Evolutionary conservation across 176 grass and related monocot species (phyloP).

Genomic region (Tuctoria greenei): DNA sequence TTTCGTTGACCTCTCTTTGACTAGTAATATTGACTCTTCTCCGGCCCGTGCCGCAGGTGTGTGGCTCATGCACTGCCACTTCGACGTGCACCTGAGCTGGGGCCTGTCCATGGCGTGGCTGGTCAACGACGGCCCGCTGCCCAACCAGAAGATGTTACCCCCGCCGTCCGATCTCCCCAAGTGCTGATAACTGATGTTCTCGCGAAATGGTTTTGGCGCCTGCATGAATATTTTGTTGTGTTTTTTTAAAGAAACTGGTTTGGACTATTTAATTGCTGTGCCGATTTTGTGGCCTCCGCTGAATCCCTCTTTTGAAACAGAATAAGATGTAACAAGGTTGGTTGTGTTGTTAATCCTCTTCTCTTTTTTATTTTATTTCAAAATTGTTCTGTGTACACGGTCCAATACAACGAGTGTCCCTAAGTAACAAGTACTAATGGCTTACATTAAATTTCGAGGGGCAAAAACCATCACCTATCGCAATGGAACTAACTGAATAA

Average conservation of each 20-base stretch:
- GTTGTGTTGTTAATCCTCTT: neutral
- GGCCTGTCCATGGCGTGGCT: slow-evolving; percentile 76
- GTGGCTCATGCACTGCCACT: slow-evolving; percentile 80
- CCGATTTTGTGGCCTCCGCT: slow-evolving; percentile 28
- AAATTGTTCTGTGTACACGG: slow-evolving; percentile 2
- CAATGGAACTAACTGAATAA: slow-evolving; percentile 9
- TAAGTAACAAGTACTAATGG: neutral
- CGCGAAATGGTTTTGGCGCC: neutral
- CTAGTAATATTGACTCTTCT: neutral
- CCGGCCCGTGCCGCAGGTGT: slow-evolving; percentile 34
- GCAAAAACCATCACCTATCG: too few relatives aligned
- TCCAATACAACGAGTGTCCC: neutral
- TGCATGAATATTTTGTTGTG: slow-evolving; percentile 20
- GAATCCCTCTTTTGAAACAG: slow-evolving; percentile 32
- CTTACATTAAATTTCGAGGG: neutral
- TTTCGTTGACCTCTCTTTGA: neutral
- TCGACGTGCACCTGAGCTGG: slow-evolving; percentile 74
- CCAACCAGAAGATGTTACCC: slow-evolving; percentile 54
- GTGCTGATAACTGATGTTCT: slow-evolving; percentile 36
- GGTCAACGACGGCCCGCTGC: slow-evolving; percentile 54
- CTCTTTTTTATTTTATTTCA: neutral
- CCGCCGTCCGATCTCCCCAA: slow-evolving; percentile 69
- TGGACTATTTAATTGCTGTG: slow-evolving; percentile 20
- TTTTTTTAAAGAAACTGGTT: slow-evolving; percentile 16
- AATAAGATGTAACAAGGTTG: slow-evolving; percentile 35